A percentile compares a stretch with the other conserved stretches of the same genome.
These are phyloP conservation scores for Colletotrichum truncatum DNA, from an alignment of 2,329 filamentous ascomycete genomes.

Conservation along the genomic window DNA sequence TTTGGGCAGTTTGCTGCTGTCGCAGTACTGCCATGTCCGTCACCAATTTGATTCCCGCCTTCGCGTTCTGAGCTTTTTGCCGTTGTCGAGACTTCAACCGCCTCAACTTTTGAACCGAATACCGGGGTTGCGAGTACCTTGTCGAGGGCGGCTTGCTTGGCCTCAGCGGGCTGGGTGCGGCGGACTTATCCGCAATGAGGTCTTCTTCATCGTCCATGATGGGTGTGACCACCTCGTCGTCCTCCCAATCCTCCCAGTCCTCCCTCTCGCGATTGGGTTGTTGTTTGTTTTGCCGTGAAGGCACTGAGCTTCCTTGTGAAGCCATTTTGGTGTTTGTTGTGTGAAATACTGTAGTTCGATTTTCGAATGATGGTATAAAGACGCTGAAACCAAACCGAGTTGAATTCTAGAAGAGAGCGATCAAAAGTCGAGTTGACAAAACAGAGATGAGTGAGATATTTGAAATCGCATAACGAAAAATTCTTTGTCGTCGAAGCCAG, in stretches of 20 bases:
- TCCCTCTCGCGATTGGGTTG: slow-evolving; percentile 38
- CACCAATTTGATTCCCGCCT: slow-evolving; percentile 73
- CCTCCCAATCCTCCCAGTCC: slow-evolving; percentile 65
- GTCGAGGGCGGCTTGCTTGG: slow-evolving; percentile 18
- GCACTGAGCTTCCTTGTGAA: neutral
- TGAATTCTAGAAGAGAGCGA: neutral
- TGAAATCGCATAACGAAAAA: neutral
- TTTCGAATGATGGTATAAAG: neutral
- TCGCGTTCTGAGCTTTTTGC: slow-evolving; percentile 68
- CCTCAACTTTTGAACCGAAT: slow-evolving; percentile 50
- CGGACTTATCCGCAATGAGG: slow-evolving; percentile 34
- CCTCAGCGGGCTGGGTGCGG: slow-evolving; percentile 21
- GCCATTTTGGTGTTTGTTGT: slow-evolving; percentile 9
- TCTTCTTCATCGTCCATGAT: slow-evolving; percentile 49
- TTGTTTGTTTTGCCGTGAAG: neutral
- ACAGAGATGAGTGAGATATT: neutral
- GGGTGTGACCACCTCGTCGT: slow-evolving; percentile 54
- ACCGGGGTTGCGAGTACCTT: slow-evolving; percentile 33
- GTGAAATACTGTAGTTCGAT: neutral
- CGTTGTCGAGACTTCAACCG: slow-evolving; percentile 67
- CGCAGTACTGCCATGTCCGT: slow-evolving; percentile 71
- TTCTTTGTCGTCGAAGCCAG: slow-evolving; percentile 8
- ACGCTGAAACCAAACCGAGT: neutral
- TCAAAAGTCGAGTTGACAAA: neutral
- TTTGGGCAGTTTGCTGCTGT: slow-evolving; percentile 46